These are phyloP conservation scores for Rhodotorula paludigena DNA, from an alignment of 768 basidiomycete species.

Conservation along the genomic window DNA sequence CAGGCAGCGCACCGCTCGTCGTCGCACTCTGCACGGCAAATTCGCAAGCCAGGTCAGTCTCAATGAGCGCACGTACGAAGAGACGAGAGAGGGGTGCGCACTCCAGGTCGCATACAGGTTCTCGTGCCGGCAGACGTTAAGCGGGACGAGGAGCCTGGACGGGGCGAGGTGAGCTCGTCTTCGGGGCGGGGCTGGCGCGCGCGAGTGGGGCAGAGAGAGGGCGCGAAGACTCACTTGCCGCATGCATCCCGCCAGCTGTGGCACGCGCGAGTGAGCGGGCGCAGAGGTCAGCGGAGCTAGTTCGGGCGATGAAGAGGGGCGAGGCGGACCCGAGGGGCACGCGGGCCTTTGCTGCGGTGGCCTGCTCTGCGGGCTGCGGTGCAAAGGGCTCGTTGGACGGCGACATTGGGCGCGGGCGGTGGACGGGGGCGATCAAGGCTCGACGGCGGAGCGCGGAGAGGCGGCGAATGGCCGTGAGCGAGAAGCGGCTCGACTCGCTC, in stretches of 20 bases:
- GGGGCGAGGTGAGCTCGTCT: neutral
- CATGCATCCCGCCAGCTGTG: slow-evolving; percentile 37
- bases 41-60: neutral
- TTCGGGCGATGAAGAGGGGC: neutral
- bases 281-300: neutral
- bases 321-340: slow-evolving; percentile 33
- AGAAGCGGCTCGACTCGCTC: no score
- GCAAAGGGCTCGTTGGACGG: slow-evolving; percentile 27
- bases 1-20: slow-evolving; percentile 39
- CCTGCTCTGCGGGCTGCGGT: slow-evolving; percentile 23
- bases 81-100: slow-evolving; percentile 29
- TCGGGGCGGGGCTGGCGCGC: no score
- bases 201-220: no score
- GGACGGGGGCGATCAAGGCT: neutral
- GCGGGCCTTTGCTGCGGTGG: slow-evolving; percentile 17
- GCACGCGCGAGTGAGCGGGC: no score
- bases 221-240: slow-evolving; percentile 21
- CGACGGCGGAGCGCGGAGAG: neutral
- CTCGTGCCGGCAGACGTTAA: slow-evolving; percentile 44
- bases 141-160: slow-evolving; percentile 37
- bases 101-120: slow-evolving; percentile 43
- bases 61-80: neutral
- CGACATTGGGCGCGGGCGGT: slow-evolving; percentile 1
- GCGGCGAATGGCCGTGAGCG: neutral
- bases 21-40: slow-evolving; percentile 38